Conservation (phyloP, 305 asterid species). For the Vinca major region DNA sequence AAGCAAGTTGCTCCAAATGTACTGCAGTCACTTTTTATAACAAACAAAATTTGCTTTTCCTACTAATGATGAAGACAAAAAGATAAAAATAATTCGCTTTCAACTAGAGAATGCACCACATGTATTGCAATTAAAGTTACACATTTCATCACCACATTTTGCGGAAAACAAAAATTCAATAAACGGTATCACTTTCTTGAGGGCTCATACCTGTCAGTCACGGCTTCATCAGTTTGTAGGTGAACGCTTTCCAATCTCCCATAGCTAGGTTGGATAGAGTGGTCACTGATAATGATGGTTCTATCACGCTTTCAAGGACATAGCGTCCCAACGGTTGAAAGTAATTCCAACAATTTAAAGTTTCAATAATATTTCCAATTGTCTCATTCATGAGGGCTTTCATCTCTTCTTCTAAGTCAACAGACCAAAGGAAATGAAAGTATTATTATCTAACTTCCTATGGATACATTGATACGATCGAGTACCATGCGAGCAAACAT, state of each 20-base stretch:
- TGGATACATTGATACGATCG: background rate
- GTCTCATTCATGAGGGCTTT: background rate
- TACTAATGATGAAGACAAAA: slow-evolving; percentile 6
- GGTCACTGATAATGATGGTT: background rate
- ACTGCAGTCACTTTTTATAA: slow-evolving; percentile 17
- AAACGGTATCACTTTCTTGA: background rate
- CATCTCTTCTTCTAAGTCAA: background rate
- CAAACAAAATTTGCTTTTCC: slow-evolving; percentile 8
- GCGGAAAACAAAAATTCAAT: background rate
- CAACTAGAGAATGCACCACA: slow-evolving; percentile 20
- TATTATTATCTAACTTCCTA: background rate
- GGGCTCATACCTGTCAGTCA: no score
- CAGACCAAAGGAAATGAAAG: background rate
- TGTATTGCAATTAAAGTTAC: slow-evolving; percentile 3
- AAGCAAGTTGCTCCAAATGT: slow-evolving; percentile 21
- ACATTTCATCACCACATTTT: slow-evolving; percentile 22
- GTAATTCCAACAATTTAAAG: no score
- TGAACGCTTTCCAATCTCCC: background rate
- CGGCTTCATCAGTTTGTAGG: background rate
- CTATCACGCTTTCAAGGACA: slow-evolving; percentile 4
- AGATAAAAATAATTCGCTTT: slow-evolving; percentile 8
- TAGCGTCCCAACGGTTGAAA: background rate
- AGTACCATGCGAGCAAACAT: background rate
- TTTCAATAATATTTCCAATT: background rate
- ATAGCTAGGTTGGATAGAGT: no score